Evolutionary conservation across 2,329 filamentous ascomycete genomes (phyloP).

Genomic region (Penicillium brevicompactum): DNA sequence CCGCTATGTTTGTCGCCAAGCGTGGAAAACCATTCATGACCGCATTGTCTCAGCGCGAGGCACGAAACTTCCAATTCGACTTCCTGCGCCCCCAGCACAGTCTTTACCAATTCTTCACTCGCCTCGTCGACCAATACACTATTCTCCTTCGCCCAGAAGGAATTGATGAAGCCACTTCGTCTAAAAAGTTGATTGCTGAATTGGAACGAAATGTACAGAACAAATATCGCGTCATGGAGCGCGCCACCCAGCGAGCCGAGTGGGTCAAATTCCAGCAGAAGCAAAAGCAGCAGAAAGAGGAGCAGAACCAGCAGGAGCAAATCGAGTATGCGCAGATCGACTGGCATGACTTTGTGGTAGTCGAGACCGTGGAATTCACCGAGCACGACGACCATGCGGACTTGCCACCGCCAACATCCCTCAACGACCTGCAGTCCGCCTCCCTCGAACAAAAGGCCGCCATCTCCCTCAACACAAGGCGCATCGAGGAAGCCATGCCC

Average conservation of each 20-base stretch:
- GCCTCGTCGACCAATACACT: constrained; percentile 92
- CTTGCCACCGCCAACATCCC: constrained; percentile 83
- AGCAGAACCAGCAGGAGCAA: constrained; percentile 80
- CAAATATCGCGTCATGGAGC: constrained; percentile 75
- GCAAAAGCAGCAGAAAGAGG: constrained; percentile 86
- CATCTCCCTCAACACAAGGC: constrained; percentile 77
- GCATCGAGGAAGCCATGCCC: constrained; percentile 95
- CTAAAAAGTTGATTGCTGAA: constrained; percentile 71
- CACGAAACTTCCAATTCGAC: constrained; percentile 91
- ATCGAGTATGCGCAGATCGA: constrained; percentile 82
- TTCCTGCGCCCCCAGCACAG: constrained; percentile 95
- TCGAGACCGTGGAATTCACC: constrained; percentile 91
- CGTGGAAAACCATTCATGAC: constrained; percentile 93
- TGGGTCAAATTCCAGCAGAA: constrained; percentile 82
- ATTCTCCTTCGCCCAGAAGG: constrained; percentile 70
- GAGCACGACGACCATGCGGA: constrained; percentile 84
- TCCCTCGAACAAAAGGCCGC: constrained; percentile 94
- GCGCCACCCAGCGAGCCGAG: constrained; percentile 82
- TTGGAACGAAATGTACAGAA: constrained; percentile 75
- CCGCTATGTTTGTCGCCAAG: constrained; percentile 88
- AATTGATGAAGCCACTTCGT: constrained; percentile 68
- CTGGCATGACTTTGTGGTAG: constrained; percentile 96
- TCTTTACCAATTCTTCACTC: constrained; percentile 92
- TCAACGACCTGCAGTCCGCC: constrained; percentile 89
- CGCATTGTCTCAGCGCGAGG: constrained; percentile 81